phyloP scores from a whole-genome alignment of 2,329 filamentous ascomycete genomes.

The Aspergillus quadricinctus region DNA sequence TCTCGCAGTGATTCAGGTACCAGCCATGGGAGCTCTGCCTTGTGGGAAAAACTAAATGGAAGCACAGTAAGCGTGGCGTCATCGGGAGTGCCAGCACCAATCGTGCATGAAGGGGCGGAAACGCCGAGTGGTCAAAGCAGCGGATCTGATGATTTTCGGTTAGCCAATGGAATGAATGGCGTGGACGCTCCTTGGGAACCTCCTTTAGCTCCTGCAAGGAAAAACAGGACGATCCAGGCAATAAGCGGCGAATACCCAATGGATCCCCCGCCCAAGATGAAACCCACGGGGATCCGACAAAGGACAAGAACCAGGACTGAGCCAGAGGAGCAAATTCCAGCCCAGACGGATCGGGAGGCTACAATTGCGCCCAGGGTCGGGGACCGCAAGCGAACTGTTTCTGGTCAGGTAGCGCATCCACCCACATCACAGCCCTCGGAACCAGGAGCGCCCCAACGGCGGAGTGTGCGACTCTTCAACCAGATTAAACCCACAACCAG shows the following conservation, averaged over 20 bases:
- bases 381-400: constrained; percentile 87
- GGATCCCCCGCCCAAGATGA: constrained; percentile 63
- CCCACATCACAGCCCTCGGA: constrained; percentile 57
- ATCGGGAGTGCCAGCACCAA: constrained; percentile 19
- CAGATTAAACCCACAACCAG: constrained; percentile 62
- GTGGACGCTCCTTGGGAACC: constrained; percentile 37
- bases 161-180: constrained; percentile 26
- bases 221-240: constrained; percentile 52
- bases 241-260: constrained; percentile 47
- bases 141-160: constrained; percentile 38
- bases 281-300: constrained; percentile 46
- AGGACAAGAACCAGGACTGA: constrained; percentile 38
- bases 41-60: constrained; percentile 48
- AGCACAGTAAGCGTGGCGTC: constrained; percentile 41
- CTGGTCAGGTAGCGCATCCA: constrained; percentile 63
- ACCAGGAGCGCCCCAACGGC: constrained; percentile 59
- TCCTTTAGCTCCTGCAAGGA: constrained; percentile 43
- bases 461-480: constrained; percentile 69
- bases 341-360: constrained; percentile 29
- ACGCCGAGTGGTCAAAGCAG: constrained; percentile 55
- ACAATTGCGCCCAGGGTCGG: constrained; percentile 35
- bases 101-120: constrained; percentile 56
- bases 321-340: constrained; percentile 35
- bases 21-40: constrained; percentile 39
- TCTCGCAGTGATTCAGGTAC: constrained; percentile 30